phyloP scores from a whole-genome alignment of 768 basidiomycete species.

The Cyathus striatus region DNA sequence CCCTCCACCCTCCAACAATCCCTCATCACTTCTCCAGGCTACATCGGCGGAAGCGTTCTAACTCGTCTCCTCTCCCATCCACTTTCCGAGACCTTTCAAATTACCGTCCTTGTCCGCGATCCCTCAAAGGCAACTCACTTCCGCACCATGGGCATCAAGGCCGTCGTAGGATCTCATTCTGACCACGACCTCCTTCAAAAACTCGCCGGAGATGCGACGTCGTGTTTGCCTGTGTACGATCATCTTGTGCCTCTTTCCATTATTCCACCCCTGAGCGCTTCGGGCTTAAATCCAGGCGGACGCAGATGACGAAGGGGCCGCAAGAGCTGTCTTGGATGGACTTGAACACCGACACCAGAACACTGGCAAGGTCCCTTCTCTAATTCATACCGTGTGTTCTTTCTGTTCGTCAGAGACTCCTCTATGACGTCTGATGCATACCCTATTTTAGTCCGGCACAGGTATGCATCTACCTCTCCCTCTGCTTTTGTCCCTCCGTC shows the following conservation, averaged over 20 bases:
- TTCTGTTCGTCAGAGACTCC: background rate
- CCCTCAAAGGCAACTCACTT: conserved; percentile 30
- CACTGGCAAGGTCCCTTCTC: conserved; percentile 24
- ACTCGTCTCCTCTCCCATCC: conserved; percentile 39
- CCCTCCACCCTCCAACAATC: background rate
- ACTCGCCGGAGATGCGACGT: conserved; percentile 41
- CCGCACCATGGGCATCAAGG: conserved; percentile 25
- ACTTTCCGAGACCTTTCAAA: conserved; percentile 31
- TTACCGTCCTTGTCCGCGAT: conserved; percentile 42
- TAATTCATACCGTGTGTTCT: conserved; percentile 38
- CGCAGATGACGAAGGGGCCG: conserved; percentile 31
- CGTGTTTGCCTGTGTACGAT: conserved; percentile 35
- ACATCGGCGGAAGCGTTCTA: conserved; percentile 54
- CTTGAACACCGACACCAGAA: conserved; percentile 25
- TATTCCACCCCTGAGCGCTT: background rate
- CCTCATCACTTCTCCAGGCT: conserved; percentile 27
- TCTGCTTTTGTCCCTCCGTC: background rate
- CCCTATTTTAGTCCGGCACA: conserved; percentile 22
- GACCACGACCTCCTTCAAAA: conserved; percentile 32
- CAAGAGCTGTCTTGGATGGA: conserved; percentile 32
- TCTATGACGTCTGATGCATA: conserved; percentile 1
- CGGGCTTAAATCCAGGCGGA: conserved; percentile 22
- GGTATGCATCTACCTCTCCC: conserved; percentile 10
- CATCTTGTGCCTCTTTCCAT: background rate
- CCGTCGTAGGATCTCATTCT: conserved; percentile 33